A percentile compares a stretch with the other conserved stretches of the same genome.
These are phyloP conservation scores for Spinacia oleracea DNA, from an alignment of 179 eudicot species.

Conservation along the genomic window DNA sequence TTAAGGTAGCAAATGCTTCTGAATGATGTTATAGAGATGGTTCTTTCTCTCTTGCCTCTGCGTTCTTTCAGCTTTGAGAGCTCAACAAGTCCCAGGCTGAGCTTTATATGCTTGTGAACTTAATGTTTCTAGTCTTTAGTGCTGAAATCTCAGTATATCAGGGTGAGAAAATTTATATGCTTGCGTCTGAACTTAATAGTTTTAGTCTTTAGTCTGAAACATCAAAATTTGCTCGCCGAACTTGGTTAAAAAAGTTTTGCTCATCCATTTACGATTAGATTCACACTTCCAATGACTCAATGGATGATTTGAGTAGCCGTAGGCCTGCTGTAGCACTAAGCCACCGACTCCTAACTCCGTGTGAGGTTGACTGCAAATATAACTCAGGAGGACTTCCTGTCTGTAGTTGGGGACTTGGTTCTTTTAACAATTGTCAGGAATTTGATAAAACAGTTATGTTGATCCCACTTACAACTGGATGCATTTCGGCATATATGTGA, in stretches of 20 bases:
- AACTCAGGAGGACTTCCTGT: background rate
- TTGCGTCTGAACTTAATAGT: too few species aligned
- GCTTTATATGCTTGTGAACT: background rate
- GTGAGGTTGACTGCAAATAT: background rate
- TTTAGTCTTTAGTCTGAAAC: background rate
- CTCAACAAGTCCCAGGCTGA: background rate
- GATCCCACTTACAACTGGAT: background rate
- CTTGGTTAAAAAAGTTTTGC: too few species aligned
- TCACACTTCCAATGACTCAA: background rate
- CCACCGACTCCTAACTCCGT: too few species aligned
- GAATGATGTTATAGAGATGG: background rate
- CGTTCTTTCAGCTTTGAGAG: background rate
- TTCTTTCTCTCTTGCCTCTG: background rate
- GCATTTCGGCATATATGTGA: background rate
- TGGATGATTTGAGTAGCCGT: background rate
- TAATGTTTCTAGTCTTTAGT: background rate
- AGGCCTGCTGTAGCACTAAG: background rate
- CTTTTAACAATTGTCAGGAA: background rate
- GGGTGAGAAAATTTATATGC: background rate
- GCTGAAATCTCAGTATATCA: background rate
- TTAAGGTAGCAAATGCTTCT: background rate
- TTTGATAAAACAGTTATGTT: background rate
- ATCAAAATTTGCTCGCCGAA: background rate
- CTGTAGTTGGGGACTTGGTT: too few species aligned
- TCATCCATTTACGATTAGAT: too few species aligned